Base-by-base conservation (phyloP, 805 yeast species). In the Cyberlindnera mississippiensis region DNA sequence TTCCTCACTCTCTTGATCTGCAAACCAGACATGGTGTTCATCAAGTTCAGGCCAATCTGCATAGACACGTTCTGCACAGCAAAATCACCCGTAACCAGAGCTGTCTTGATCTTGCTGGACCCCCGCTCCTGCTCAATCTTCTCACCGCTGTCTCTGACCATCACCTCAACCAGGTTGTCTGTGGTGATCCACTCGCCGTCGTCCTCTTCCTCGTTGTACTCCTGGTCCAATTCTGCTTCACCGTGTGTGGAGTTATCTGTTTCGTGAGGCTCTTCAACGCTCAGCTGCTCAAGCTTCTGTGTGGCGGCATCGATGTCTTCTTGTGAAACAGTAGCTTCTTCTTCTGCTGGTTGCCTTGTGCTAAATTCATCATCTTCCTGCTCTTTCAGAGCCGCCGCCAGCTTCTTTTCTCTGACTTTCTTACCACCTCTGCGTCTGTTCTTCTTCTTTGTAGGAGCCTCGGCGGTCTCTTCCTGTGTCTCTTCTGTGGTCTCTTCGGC, bases 121-220 rank as follows among this genome's bases (percentile, higher is more conserved):
- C 52, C 45, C 6, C 59, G 55, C 14, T 66, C 64, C 12, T 65
- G 59, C 27, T 63, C 73, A 36, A 78, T 69, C 44, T 75, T 73
- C 55, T 82, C 88, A 31, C 83, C 77, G 54, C 71, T 75, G 54
- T 87, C 91, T 57, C 80, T 82, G 30, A 80, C 60, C 59, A 86
- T 72, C 40, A 78, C 79, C 52, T 83, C 87, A 31, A 76, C 69
- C 26, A 93, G 64, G 54, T 89, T 93, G 3, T 85, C 96, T 3
- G 93, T 84, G 0, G 96, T 86, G 53, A 93, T 93, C 99, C 99
- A 93, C 48, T 85, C 96, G 31, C 86, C 89, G 42, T 85, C 91
- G 41, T 80, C 90, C 35, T 81, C 82, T 24, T 72, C 76, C 16
- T 74, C 85, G 33, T 76, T 81, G 8, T 57, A 63, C 10, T 57